These are phyloP conservation scores for Aspergillus sclerotioniger DNA, from an alignment of 495 filamentous ascomycete species.

Conservation along the genomic window DNA sequence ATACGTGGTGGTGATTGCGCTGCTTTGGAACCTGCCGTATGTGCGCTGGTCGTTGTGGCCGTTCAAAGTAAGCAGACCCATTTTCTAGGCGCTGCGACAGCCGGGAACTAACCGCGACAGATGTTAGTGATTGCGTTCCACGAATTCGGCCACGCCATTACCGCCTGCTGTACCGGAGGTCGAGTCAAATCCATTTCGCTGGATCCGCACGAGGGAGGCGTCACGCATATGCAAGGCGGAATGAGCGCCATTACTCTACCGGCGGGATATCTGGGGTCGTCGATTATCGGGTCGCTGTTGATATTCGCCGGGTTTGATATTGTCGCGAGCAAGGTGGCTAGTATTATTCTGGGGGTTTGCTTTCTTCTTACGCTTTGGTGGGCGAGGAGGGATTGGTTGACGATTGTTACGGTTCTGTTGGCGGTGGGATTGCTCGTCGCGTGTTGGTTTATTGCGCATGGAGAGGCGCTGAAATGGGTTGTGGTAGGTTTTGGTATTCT, in stretches of 20 bases:
- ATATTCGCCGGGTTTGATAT: constrained; percentile 82
- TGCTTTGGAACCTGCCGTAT: constrained; percentile 79
- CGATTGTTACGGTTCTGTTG: constrained; percentile 63
- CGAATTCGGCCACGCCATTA: constrained; percentile 77
- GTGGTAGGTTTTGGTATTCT: constrained; percentile 56
- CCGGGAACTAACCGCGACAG: constrained; percentile 17
- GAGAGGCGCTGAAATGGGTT: constrained; percentile 68
- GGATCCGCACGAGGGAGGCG: constrained; percentile 69
- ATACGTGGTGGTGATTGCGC: constrained; percentile 71
- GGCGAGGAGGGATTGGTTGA: constrained; percentile 75
- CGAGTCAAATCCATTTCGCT: constrained; percentile 69
- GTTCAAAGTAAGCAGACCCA: constrained; percentile 61
- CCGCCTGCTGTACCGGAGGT: constrained; percentile 69
- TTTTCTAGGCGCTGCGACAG: background rate
- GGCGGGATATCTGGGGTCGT: constrained; percentile 73
- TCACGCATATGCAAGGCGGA: constrained; percentile 79
- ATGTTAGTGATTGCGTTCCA: constrained; percentile 87
- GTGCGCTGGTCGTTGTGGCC: constrained; percentile 71
- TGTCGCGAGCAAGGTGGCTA: constrained; percentile 74
- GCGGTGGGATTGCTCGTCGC: constrained; percentile 69
- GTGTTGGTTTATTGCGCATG: constrained; percentile 78
- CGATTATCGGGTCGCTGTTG: constrained; percentile 71
- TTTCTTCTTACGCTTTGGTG: constrained; percentile 79
- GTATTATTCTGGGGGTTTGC: constrained; percentile 67
- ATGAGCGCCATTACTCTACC: constrained; percentile 69